Evolutionary conservation across 1,139 yeast species (phyloP).

Genomic region (Petasospora rhodanensis): DNA sequence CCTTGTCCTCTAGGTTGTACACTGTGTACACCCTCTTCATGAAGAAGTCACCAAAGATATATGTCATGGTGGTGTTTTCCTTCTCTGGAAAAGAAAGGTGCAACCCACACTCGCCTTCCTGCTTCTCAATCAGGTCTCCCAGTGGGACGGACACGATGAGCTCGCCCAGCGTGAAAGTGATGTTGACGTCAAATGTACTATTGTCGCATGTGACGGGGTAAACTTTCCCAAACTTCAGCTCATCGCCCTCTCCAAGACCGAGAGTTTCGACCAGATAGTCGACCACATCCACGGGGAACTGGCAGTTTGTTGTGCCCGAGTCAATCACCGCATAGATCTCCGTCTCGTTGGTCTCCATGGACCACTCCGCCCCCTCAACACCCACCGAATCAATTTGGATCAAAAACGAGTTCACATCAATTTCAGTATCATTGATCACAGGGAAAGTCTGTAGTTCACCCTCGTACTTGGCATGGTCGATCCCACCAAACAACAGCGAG

Average conservation of each 20-base stretch:
- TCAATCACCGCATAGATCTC: too few relatives aligned
- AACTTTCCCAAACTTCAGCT: too few relatives aligned
- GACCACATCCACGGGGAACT: too few relatives aligned
- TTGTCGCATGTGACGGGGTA: too few relatives aligned
- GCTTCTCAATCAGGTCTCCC: too few relatives aligned
- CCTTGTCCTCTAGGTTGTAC: constrained; percentile 55
- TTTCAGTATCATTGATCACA: not conserved
- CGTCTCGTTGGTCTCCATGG: not conserved
- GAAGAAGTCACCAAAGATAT: constrained; percentile 68
- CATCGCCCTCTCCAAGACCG: too few relatives aligned
- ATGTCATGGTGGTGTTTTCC: constrained; percentile 13
- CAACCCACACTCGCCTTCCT: not conserved
- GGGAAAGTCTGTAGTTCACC: not conserved
- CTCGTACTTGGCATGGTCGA: constrained; percentile 40
- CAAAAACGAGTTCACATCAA: not conserved
- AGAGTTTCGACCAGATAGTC: too few relatives aligned
- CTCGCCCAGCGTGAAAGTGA: too few relatives aligned
- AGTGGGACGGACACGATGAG: too few relatives aligned
- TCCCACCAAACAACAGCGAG: constrained; percentile 50
- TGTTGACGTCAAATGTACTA: too few relatives aligned
- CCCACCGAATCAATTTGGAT: not conserved
- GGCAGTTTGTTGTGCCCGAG: too few relatives aligned
- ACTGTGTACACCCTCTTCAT: constrained; percentile 72
- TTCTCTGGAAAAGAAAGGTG: not conserved
- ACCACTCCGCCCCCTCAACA: not conserved